Evolutionary conservation across 2,329 filamentous ascomycete genomes (phyloP), one percentile per base, ranked within the genome.

Genomic region (Neonectria coccinea): DNA sequence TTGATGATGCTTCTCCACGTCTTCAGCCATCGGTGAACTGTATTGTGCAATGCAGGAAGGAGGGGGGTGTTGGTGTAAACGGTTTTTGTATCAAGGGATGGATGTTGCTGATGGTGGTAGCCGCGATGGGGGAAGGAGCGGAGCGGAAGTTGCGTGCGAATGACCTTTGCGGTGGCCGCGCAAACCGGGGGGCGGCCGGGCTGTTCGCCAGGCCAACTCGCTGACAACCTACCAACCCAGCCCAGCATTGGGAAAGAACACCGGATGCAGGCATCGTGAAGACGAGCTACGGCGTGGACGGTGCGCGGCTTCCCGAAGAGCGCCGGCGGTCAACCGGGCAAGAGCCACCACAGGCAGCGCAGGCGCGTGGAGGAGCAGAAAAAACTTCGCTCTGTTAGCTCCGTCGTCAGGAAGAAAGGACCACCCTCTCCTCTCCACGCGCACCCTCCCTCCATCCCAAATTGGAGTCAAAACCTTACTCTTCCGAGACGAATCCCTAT

Each of bases 1-100:
- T 70, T 70, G 64, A 67, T 66, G 69, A 71, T 65, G 53, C 70
- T 67, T 65, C 70, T 64, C 70, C 68, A 71, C 67, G 67, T 64
- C 54, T 55, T 48, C 12, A 47, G 42, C 36, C 36, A 29, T 16
- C 29, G 36, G 41, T 39, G 41, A 56, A 31, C 29, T 16, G 44
- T 22, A 25, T 48, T 27, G 14, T n/a, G 25, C 45, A 16, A 47
- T 47, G 22, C 22, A 9, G 14, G 16, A 20, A 16, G 52, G 48
- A 25, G 25, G 54, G 55, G 55, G 47, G 48, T n/a, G 60, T 45
- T 48, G 50, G 41, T 29, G 60, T 54, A 55, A 44, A 55, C 36
- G 14, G 36, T 16, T n/a, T 9, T 39, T 39, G 53, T 20, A 48
- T 58, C 39, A 62, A 57, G 53, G 39, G 39, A 62, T 54, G 29